These are phyloP conservation scores for Aspergillus puulaauensis DNA, from an alignment of 2,329 filamentous ascomycete genomes.

Conservation along the genomic window DNA sequence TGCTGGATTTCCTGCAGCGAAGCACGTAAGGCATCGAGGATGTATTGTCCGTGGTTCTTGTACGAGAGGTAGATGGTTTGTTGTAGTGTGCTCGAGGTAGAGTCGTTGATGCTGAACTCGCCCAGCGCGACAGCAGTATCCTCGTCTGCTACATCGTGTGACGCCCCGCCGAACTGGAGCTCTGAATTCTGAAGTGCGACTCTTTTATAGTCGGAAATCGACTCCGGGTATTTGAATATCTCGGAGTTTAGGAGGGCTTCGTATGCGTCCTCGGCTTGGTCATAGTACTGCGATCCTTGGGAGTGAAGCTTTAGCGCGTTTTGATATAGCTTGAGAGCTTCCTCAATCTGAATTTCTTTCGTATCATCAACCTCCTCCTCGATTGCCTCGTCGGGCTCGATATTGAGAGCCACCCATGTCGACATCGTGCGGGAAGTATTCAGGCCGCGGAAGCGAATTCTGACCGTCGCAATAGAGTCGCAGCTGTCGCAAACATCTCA, in stretches of 20 bases:
- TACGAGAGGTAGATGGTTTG: conserved; percentile 91
- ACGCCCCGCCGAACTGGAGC: conserved; percentile 48
- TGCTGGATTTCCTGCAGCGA: conserved; percentile 34
- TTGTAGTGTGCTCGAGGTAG: conserved; percentile 74
- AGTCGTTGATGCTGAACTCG: conserved; percentile 65
- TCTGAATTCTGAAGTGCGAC: conserved; percentile 53
- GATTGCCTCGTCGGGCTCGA: conserved; percentile 86
- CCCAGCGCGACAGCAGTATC: conserved; percentile 35
- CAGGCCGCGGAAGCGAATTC: conserved; percentile 16
- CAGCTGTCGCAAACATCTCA: conserved; percentile 23
- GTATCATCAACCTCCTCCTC: conserved; percentile 94
- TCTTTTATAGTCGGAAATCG: conserved; percentile 77
- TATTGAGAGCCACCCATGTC: conserved; percentile 83
- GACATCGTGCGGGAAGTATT: conserved; percentile 40
- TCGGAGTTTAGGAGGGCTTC: conserved; percentile 82
- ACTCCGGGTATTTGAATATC: conserved; percentile 90
- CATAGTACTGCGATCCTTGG: conserved; percentile 74
- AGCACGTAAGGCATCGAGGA: conserved; percentile 70
- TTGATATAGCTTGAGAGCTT: conserved; percentile 93
- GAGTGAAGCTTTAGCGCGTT: conserved; percentile 87
- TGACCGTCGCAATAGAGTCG: conserved; percentile 7
- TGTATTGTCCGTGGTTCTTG: conserved; percentile 93
- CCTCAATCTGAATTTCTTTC: conserved; percentile 94
- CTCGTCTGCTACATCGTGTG: conserved; percentile 21
- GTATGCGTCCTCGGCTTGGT: conserved; percentile 79